Conservation (phyloP, 768 basidiomycete genomes). For the Jaapia argillacea region DNA sequence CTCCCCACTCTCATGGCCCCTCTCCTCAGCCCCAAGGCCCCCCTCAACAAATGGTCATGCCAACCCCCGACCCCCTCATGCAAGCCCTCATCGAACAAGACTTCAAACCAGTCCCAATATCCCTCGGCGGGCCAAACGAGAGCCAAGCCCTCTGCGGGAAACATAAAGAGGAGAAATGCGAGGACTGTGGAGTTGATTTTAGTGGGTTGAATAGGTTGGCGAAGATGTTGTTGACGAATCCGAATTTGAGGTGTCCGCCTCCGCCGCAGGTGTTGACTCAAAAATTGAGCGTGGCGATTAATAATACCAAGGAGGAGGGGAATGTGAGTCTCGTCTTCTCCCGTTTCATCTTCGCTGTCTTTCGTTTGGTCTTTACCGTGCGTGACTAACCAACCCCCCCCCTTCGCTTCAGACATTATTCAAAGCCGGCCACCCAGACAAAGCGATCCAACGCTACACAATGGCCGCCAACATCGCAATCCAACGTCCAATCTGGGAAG, state of each 20-base stretch:
- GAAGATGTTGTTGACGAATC: conserved; percentile 56
- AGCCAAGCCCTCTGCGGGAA: conserved; percentile 47
- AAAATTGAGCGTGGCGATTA: conserved; percentile 66
- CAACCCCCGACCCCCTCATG: conserved; percentile 57
- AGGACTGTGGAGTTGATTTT: conserved; percentile 67
- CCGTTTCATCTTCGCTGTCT: not conserved
- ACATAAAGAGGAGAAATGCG: conserved; percentile 70
- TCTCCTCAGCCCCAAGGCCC: conserved; percentile 26
- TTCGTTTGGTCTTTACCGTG: conserved; percentile 7
- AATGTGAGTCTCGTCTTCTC: conserved; percentile 51
- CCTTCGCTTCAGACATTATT: conserved; percentile 61
- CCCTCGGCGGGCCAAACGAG: conserved; percentile 41
- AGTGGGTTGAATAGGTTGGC: conserved; percentile 67
- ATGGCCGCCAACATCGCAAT: conserved; percentile 68
- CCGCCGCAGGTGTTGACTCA: conserved; percentile 70
- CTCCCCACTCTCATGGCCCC: conserved; percentile 34
- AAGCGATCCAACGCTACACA: conserved; percentile 74
- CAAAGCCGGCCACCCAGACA: conserved; percentile 58
- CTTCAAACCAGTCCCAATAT: conserved; percentile 48
- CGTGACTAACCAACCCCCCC: conserved; percentile 18
- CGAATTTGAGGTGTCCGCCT: conserved; percentile 68
- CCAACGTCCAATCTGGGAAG: conserved; percentile 85
- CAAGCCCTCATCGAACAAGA: conserved; percentile 73
- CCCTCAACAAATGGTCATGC: conserved; percentile 29
- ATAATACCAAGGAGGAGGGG: conserved; percentile 84